Conservation (phyloP, 345 rosid species). For the Clarkia xantiana region DNA sequence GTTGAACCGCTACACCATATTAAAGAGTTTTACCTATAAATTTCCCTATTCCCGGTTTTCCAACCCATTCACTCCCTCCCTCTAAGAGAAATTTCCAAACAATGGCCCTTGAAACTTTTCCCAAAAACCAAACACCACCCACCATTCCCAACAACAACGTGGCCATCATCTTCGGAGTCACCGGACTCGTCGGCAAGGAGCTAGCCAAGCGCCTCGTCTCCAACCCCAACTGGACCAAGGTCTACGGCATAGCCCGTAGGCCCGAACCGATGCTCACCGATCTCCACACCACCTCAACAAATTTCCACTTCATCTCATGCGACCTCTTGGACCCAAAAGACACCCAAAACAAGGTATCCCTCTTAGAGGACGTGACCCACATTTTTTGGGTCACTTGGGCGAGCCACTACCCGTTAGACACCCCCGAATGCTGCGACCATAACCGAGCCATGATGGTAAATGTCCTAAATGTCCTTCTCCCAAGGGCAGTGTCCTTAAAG, state of each 20-base stretch:
- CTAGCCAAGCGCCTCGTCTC: slow-evolving; percentile 36
- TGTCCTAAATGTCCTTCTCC: slow-evolving; percentile 48
- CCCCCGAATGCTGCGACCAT: slow-evolving; percentile 47
- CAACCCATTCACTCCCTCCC: not conserved
- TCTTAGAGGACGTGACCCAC: slow-evolving; percentile 44
- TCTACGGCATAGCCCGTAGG: slow-evolving; percentile 64
- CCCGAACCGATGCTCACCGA: slow-evolving; percentile 30
- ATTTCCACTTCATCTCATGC: slow-evolving; percentile 59
- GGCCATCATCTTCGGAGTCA: slow-evolving; percentile 68
- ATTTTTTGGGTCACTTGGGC: slow-evolving; percentile 89
- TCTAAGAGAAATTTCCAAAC: not conserved
- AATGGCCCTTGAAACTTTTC: slow-evolving; percentile 6
- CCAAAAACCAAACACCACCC: not conserved
- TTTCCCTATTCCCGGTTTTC: not conserved
- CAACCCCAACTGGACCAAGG: slow-evolving; percentile 53
- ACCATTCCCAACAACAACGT: slow-evolving; percentile 21
- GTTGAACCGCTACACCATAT: too few species aligned
- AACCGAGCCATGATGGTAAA: slow-evolving; percentile 58
- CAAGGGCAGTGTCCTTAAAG: slow-evolving; percentile 32
- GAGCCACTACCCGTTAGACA: slow-evolving; percentile 36
- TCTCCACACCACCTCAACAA: slow-evolving; percentile 3
- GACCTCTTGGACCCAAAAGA: slow-evolving; percentile 50
- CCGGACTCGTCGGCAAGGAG: slow-evolving; percentile 82
- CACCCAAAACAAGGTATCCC: slow-evolving; percentile 30
- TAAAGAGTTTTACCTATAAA: too few species aligned